Evolutionary conservation across 805 yeast genomes (phyloP), one percentile per base, ranked within the genome.

Genomic region (Myxozyma neotropica): DNA sequence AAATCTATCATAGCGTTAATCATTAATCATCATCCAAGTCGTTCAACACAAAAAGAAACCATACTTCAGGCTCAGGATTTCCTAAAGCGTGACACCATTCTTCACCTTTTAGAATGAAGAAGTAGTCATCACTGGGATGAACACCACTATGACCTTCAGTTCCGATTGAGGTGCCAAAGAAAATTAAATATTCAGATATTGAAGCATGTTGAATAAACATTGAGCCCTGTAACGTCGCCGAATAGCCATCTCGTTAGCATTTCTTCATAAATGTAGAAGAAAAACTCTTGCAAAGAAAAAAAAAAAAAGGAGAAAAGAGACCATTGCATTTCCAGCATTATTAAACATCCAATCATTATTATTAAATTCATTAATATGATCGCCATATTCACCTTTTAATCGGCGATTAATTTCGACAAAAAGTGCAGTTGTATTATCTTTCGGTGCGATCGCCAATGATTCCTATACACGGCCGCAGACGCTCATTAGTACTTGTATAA

Each of bases 251-350:
- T 29, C 27, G 33, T 39, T 31, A 38, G 53, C 51, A 4, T 33
- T 21, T 19, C 3, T n/a, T n/a, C n/a, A n/a, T n/a, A n/a, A n/a
- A n/a, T n/a, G n/a, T n/a, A n/a, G 26, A 6, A 17, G 5, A 26
- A 13, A 3, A 35, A 2, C 6, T 6, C 10, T 19, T 4, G 5
- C 8, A 35, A n/a, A n/a, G 23, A 13, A 35, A 42, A n/a, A 31
- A 19, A 7, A 17, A 13, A 38, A 17, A 26, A 24, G n/a, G 7
- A 43, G 38, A 26, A 0, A 40, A 24, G 21, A 19, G 2, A 63
- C 67, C 99, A 94, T 94, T 53, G 99, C 98, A 67, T 96, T 96
- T 56, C 99, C 99, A 2, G 99, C 99, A 69, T 89, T 90, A 81
- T 94, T 94, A 82, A 85, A 93, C 53, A 94, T 87, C 98, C 98